Evolutionary conservation across 2,329 filamentous ascomycete species (phyloP).

Genomic region (Talaromyces sp.): DNA sequence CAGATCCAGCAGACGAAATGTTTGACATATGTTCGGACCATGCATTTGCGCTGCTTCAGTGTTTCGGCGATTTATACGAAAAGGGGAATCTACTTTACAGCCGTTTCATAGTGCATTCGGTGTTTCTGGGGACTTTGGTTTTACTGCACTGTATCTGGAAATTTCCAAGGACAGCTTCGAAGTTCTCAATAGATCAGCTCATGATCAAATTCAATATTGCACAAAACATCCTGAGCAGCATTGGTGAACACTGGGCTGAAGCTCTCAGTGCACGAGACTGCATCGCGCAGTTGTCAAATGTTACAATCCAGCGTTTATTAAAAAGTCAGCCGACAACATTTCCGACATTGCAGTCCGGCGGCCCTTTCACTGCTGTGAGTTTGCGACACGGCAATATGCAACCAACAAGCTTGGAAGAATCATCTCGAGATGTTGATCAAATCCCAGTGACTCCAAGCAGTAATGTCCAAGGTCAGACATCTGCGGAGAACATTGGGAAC

Average conservation of each 20-base stretch:
- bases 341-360: neutral
- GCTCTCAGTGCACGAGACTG: conserved; percentile 37
- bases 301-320: conserved; percentile 27
- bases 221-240: conserved; percentile 50
- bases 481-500: neutral
- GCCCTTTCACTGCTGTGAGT: conserved; percentile 20
- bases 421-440: neutral
- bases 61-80: conserved; percentile 46
- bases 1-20: conserved; percentile 43
- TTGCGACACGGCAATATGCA: neutral
- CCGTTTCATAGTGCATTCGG: conserved; percentile 50
- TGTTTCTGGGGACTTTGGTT: conserved; percentile 50
- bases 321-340: conserved; percentile 22
- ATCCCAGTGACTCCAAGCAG: neutral
- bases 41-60: conserved; percentile 40
- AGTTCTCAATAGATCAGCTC: conserved; percentile 38
- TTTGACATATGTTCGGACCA: conserved; percentile 46
- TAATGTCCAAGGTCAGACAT: neutral
- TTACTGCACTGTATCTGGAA: conserved; percentile 53
- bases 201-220: conserved; percentile 43
- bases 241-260: conserved; percentile 53
- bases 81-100: conserved; percentile 47
- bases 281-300: conserved; percentile 29
- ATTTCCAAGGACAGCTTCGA: conserved; percentile 41
- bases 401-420: neutral